These are phyloP conservation scores for Sporobolomyces phaffii DNA, from an alignment of 768 basidiomycete genomes.

Conservation along the genomic window DNA sequence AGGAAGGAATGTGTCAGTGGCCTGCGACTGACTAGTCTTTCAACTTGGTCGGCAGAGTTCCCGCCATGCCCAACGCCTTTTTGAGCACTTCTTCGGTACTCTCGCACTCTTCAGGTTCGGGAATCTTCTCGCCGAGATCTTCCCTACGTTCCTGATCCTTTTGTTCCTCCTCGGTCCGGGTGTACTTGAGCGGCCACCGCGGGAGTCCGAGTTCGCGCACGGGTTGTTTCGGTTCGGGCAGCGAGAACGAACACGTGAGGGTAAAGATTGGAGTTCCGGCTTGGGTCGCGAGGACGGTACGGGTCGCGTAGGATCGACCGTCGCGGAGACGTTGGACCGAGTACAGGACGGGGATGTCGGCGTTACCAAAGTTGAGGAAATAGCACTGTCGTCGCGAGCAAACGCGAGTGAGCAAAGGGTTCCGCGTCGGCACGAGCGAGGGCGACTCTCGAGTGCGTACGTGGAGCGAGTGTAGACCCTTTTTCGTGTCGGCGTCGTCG, in stretches of 20 bases:
- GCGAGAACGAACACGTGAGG: constrained; percentile 40
- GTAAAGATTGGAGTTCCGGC: constrained; percentile 41
- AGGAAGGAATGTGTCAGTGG: too few relatives aligned
- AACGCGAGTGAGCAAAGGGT: not conserved
- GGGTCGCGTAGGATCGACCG: constrained; percentile 40
- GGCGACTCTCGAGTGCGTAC: not conserved
- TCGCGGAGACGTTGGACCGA: constrained; percentile 37
- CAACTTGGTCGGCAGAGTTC: constrained; percentile 33
- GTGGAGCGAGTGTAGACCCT: constrained; percentile 39
- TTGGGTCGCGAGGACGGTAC: constrained; percentile 40
- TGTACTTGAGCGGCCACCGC: constrained; percentile 10
- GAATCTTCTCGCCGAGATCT: constrained; percentile 10
- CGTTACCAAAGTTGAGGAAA: constrained; percentile 43
- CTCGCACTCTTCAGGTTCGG: constrained; percentile 36
- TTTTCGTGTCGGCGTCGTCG: constrained; percentile 26
- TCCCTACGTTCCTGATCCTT: not conserved
- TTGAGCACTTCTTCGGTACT: constrained; percentile 39
- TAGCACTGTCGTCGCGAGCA: too few relatives aligned
- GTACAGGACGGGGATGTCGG: constrained; percentile 42
- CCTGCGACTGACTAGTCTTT: constrained; percentile 38
- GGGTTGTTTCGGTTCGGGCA: constrained; percentile 41
- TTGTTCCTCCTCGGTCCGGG: constrained; percentile 14
- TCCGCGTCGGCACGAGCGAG: not conserved
- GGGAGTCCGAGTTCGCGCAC: constrained; percentile 18
- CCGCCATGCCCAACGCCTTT: constrained; percentile 16